Conservation (phyloP, 306 rosid species). For the Quercus robur region DNA sequence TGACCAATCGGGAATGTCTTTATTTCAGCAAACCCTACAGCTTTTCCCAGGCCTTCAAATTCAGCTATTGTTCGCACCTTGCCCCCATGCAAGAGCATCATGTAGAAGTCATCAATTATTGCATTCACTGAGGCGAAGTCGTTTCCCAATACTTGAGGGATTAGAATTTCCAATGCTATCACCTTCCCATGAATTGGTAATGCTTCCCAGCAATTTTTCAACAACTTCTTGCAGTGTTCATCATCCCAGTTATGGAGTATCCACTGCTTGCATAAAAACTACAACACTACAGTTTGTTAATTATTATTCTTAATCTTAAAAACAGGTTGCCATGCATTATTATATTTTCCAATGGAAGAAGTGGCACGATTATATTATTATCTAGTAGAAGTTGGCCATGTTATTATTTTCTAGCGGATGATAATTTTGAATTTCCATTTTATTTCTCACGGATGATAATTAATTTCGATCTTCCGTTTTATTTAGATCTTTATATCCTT, state of each 20-base stretch:
- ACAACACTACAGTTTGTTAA: not conserved
- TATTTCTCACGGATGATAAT: no score
- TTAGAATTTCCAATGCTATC: not conserved
- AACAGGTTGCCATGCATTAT: no score
- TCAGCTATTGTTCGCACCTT: not conserved
- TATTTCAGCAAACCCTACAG: not conserved
- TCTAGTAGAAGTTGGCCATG: no score
- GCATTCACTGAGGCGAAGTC: not conserved
- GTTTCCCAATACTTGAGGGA: not conserved
- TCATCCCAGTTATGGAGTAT: slow-evolving; percentile 16
- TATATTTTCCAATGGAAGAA: no score
- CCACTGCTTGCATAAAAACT: not conserved
- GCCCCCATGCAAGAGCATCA: not conserved
- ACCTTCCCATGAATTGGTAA: slow-evolving; percentile 10
- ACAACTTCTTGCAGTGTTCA: not conserved
- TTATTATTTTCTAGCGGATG: no score
- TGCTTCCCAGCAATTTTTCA: slow-evolving; percentile 6
- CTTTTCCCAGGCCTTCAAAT: not conserved
- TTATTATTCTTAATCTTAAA: no score
- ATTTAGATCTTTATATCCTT: no score
- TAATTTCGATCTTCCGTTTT: no score
- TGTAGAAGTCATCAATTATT: not conserved
- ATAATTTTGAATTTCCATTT: no score
- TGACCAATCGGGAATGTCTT: not conserved
- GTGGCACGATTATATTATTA: no score